Base-by-base conservation (phyloP, 2,329 filamentous ascomycete species). In the Clarireedia homoeocarpa region DNA sequence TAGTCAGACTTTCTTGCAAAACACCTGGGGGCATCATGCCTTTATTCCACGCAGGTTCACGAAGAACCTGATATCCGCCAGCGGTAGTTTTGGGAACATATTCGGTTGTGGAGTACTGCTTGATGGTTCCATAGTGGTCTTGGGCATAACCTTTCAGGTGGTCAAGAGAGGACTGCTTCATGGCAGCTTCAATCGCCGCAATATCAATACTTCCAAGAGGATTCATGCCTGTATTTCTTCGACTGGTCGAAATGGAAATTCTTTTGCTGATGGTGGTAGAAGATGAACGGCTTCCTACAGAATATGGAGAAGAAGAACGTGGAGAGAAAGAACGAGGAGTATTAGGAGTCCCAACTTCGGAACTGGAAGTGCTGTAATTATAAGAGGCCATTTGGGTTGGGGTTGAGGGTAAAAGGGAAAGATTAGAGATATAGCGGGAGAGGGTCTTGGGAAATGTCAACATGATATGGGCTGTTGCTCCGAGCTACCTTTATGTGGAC, bases 11-110 rank as follows among this genome's bases (percentile, higher is more conserved):
- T 49, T 53, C 48, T 1, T n/a, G 17, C 2, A 34, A 4, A 14
- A 5, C 15, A 3, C 4, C 20, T 51, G 38, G 6, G 9, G 6
- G 5, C 14, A 2, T 34, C 14, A 38, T 72, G 84, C 82, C 82
- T 75, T 84, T 84, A 67, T 85, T 85, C 81, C 81, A 85, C 49
- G 80, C 73, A 59, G 82, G 81, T 69, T 85, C 80, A 51, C 75
- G 73, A 57, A 85, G 73, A 57, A 85, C 72, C 70, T 85, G 82
- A 69, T 83, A 83, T 62, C 82, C 82, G 59, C 72, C 72, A 60
- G 82, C 82, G 62, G 76, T 70, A 55, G 71, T 69, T 65, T 80
- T 70, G 48, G 74, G 61, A 49, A 81, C 64, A 67, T 84, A 82
- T 60, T 83, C 76, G 47, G 80, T 83, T 52, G 72, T 65, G 45